phyloP scores from a whole-genome alignment of 768 basidiomycete species.

The Nidula microcarpa region DNA sequence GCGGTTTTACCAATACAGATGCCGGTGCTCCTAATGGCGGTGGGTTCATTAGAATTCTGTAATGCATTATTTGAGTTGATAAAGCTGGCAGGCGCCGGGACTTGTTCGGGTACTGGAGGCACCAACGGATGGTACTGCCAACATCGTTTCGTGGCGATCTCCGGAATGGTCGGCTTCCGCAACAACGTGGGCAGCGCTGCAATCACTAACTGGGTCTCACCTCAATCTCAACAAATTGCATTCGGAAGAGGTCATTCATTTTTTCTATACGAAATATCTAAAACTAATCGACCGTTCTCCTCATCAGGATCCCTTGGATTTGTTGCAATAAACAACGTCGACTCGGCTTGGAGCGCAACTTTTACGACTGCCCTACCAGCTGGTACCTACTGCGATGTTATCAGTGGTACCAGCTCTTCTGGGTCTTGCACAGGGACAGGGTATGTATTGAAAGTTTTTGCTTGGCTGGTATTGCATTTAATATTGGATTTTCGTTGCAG shows the following conservation, averaged over 20 bases:
- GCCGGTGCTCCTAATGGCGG: constrained; percentile 61
- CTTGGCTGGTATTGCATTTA: neutral
- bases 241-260: constrained; percentile 53
- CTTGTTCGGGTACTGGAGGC: constrained; percentile 48
- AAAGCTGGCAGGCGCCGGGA: constrained; percentile 32
- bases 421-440: constrained; percentile 47
- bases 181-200: constrained; percentile 51
- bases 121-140: constrained; percentile 66
- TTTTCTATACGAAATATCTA: neutral
- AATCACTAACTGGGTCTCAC: constrained; percentile 56
- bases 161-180: constrained; percentile 64
- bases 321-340: constrained; percentile 66
- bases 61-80: neutral
- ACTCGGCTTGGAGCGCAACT: constrained; percentile 49
- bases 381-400: constrained; percentile 64
- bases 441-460: constrained; percentile 27
- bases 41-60: constrained; percentile 4
- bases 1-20: constrained; percentile 40
- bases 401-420: constrained; percentile 38
- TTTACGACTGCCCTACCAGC: constrained; percentile 57
- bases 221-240: constrained; percentile 57
- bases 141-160: constrained; percentile 54
- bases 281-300: neutral
- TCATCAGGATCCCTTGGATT: constrained; percentile 49
- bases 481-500: constrained; percentile 20